Evolutionary conservation across 2,329 filamentous ascomycete species (phyloP).

Genomic region (Leptographium lundbergii): DNA sequence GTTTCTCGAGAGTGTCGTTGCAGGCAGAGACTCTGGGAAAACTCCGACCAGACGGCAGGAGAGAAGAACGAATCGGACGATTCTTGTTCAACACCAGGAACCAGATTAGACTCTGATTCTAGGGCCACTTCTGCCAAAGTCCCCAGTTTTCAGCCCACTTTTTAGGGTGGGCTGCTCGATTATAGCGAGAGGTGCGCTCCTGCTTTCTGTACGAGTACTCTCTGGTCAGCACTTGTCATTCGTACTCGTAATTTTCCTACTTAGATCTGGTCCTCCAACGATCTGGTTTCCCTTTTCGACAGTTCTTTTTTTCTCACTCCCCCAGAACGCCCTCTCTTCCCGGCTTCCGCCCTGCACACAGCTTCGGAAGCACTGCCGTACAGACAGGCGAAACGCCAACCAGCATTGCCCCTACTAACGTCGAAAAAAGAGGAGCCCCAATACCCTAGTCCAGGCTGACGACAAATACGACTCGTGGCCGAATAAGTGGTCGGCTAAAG

Average conservation of each 20-base stretch:
- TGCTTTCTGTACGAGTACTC: neutral
- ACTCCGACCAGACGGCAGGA: no score
- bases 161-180: neutral
- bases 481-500: neutral
- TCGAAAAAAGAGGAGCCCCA: neutral
- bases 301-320: neutral
- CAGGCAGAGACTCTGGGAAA: no score
- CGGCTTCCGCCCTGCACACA: neutral
- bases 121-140: neutral
- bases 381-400: neutral
- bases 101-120: neutral
- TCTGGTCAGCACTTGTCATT: neutral
- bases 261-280: conserved; percentile 6
- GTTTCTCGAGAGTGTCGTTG: no score
- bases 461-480: neutral
- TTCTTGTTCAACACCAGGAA: neutral
- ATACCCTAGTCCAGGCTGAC: neutral
- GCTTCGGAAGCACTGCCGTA: neutral
- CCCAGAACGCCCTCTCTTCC: neutral
- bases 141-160: neutral
- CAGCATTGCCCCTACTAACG: neutral
- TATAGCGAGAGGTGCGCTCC: neutral
- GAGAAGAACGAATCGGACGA: neutral
- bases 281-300: conserved; percentile 17
- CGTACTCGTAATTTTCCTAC: conserved; percentile 2